Base-by-base conservation (phyloP, 805 yeast genomes). In the Myxozyma mucilagina region DNA sequence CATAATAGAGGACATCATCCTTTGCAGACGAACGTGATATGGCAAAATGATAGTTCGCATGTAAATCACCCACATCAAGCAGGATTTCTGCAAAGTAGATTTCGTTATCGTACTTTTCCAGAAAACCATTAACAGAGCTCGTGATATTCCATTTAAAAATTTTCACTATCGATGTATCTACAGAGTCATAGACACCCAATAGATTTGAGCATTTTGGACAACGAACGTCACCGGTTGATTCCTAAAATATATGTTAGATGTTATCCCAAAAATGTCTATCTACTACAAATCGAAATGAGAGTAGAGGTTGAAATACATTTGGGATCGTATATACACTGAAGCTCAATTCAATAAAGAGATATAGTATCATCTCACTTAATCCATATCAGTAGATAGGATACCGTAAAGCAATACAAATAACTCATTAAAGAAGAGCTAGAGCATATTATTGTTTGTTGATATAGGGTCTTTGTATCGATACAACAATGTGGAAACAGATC, bases 71-170 rank as follows among this genome's bases (percentile, higher is more conserved):
- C 5, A 75, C 72, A 49, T 80, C 83, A 29, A 79, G 52, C 1
- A 84, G 67, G 1, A 74, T 67, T 42, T 74, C 75, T 58, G 63
- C 7, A n/a, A 60, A 16, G 32, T 36, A 61, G 10, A 59, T 53
- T 31, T 63, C 67, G 10, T 32, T 24, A n/a, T 34, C 35, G 35
- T 13, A 45, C n/a, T 11, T 3, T 9, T 36, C n/a, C 7, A 4
- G n/a, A 10, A 14, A 16, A 2, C 20, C 42, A 14, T 45, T 24
- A 13, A 11, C 7, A 3, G 36, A 16, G 14, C 85, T 66, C 8
- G 61, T 59, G 1, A 86, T 47, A 31, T 77, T 76, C 92, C 92
- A 87, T 68, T 87, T 87, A 74, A 77, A 77, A 1, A 87, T 44
- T n/a, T 57, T 51, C 16, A 49, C 49, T 24, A 44, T 16, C 38